phyloP scores from a whole-genome alignment of 352 stramenopile genomes.

The Pythium volutum region DNA sequence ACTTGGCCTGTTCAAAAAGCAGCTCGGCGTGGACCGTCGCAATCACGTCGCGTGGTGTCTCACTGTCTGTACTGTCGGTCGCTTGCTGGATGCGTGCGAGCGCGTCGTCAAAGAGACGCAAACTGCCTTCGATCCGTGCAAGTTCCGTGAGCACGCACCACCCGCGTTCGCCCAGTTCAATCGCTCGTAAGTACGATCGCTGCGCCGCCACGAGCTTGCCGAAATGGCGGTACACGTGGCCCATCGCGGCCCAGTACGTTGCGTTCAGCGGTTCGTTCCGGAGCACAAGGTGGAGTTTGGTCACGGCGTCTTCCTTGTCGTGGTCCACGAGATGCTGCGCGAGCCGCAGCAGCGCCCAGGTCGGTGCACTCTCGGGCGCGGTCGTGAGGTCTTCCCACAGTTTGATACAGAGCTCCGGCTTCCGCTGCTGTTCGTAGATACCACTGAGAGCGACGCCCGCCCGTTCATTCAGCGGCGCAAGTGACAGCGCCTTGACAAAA shows the following conservation, averaged over 20 bases:
- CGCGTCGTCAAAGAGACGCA: constrained; percentile 72
- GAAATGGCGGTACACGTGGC: constrained; percentile 81
- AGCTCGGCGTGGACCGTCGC: constrained; percentile 67
- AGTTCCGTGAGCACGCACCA: constrained; percentile 78
- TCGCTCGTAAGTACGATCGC: constrained; percentile 73
- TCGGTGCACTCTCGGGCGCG: constrained; percentile 53
- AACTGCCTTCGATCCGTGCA: constrained; percentile 68
- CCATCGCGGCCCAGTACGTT: constrained; percentile 67
- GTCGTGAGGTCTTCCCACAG: constrained; percentile 69
- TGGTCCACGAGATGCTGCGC: constrained; percentile 65
- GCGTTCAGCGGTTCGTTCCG: constrained; percentile 67
- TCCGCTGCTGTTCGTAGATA: constrained; percentile 60
- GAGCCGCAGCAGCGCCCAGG: constrained; percentile 70
- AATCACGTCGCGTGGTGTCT: constrained; percentile 26
- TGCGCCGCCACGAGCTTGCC: constrained; percentile 75
- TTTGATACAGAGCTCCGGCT: constrained; percentile 59
- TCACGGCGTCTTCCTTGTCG: constrained; percentile 64
- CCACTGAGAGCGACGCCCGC: constrained; percentile 64
- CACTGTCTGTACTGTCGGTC: background rate
- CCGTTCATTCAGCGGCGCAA: constrained; percentile 49
- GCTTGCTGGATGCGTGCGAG: constrained; percentile 54
- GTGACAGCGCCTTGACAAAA: constrained; percentile 75
- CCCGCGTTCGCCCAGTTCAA: constrained; percentile 60
- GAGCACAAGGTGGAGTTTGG: constrained; percentile 69
- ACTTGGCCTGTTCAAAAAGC: constrained; percentile 77